These are phyloP conservation scores for Pezizomycotina sp. DNA, from an alignment of 2,329 filamentous ascomycete species.

Conservation along the genomic window DNA sequence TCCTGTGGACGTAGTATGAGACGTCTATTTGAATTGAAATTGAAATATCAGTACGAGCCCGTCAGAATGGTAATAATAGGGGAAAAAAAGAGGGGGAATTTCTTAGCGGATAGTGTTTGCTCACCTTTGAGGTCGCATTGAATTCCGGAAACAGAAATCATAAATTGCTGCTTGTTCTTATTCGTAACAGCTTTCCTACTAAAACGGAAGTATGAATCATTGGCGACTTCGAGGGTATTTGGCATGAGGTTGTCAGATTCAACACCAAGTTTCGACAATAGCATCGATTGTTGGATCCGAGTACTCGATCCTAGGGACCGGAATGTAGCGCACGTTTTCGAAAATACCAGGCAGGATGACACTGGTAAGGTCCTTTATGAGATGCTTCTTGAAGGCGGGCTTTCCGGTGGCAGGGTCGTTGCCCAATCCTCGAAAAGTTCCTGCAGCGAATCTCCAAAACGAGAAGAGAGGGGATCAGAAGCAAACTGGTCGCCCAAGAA, in stretches of 20 bases:
- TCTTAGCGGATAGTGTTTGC: slow-evolving; percentile 2
- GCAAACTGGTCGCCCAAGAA: slow-evolving; percentile 84
- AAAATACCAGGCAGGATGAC: slow-evolving; percentile 72
- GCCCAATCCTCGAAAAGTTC: slow-evolving; percentile 84
- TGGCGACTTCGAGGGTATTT: slow-evolving; percentile 73
- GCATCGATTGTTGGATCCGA: slow-evolving; percentile 69
- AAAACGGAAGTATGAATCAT: slow-evolving; percentile 89
- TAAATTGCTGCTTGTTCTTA: slow-evolving; percentile 68
- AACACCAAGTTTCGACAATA: slow-evolving; percentile 79
- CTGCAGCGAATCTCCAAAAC: slow-evolving; percentile 56
- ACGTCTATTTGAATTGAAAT: slow-evolving; percentile 42
- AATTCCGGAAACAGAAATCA: slow-evolving; percentile 72
- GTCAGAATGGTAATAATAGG: slow-evolving; percentile 7
- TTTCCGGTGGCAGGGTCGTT: slow-evolving; percentile 73
- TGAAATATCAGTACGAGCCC: too few species aligned
- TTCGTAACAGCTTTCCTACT: slow-evolving; percentile 74
- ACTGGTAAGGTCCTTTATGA: slow-evolving; percentile 74
- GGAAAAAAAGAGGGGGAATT: neutral
- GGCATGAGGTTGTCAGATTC: slow-evolving; percentile 96
- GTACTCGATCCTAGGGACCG: slow-evolving; percentile 86
- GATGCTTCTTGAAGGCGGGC: slow-evolving; percentile 75
- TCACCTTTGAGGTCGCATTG: slow-evolving; percentile 65
- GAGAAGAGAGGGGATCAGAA: slow-evolving; percentile 67
- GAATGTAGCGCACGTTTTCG: slow-evolving; percentile 74
- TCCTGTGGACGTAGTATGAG: slow-evolving; percentile 87